Evolutionary conservation across 2,329 filamentous ascomycete species (phyloP), one percentile per base, ranked within the genome.

Genomic region (Sporothrix humicola): DNA sequence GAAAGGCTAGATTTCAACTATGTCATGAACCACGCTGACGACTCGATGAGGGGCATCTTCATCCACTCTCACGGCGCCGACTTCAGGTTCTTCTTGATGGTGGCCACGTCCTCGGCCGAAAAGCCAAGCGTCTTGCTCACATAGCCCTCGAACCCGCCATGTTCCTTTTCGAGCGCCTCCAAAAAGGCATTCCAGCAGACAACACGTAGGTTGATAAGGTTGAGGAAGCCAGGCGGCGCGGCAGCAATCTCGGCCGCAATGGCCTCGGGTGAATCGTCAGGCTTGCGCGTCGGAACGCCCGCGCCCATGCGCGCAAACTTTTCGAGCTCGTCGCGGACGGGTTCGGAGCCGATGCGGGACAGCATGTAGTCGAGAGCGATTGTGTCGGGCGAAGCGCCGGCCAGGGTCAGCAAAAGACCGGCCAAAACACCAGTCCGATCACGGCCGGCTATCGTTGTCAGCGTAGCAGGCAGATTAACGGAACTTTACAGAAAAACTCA

Each of bases 371-470:
- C 87, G 59, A 85, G 79, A 23, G 80, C 77, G 48, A 87, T 80
- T 13, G 79, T 80, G 31, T 87, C 82, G 12, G 80, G 76, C 4
- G 82, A 75, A 31, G 84, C 83, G 44, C 86, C 87, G 1, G 85
- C 85, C 15, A 89, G 82, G n/a, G 80, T 80, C 72, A 86, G 81
- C n/a, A 89, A 79, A 5, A 89, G 78, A 10, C 84, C 86, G 0
- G 84, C 82, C 9, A 88, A 77, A 9, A 89, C 82, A 9, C 87
- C 87, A 0, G 87, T 89, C 31, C 87, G 82, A 74, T 89, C 87
- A 70, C 87, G 84, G 8, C 87, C 87, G 31, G 86, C 87, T 88
- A 71, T n/a, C 5, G 37, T 68, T 7, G 72, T 37, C 10, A 31
- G 26, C 13, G 37, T 52, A 37, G 20, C 23, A 65, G 48, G 37